Evolutionary conservation across 441 rosid genomes (phyloP), one percentile per base, ranked within the genome.

Genomic region (Gossypium trilobum): DNA sequence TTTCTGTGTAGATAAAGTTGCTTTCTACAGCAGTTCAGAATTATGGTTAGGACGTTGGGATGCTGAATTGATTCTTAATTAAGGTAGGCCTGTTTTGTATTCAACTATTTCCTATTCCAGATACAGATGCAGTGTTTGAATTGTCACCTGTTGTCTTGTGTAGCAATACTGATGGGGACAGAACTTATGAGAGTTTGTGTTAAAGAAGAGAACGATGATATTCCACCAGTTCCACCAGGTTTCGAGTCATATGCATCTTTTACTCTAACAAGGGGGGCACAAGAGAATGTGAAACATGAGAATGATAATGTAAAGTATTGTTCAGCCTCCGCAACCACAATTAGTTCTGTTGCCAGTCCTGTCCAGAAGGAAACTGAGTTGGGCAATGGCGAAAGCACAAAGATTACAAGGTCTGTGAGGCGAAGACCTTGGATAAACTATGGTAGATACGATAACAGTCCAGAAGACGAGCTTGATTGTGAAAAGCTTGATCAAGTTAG

Each of bases 141-240:
- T 25, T 48, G 29, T 44, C 31, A 33, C 51, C 25, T 73, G 5
- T 77, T 33, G 20, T 68, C 68, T 74, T 74, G 58, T 74, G 46
- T 65, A 36, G 66, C 81, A 86, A 86, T 79, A 76, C 46, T 73
- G 69, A 96, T 96, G 98, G 98, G 92, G 75, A 96, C 98, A 55
- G 94, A 92, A 65, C 89, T 96, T 68, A 81, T 88, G 88, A 87
- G 97, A 82, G 85, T 89, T 70, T 82, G 88, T 78, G 82, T 85
- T 60, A 90, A 93, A 84, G 96, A 90, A 80, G 97, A 93, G 66
- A 91, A 82, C 70, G 98, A 91, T 25, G 98, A 93, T 11, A 69
- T 93, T 77, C 98, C 91, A 27, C 82, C 91, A 67, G 88, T 89
- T 72, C 99, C 99, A 13, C 99, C 98, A 48, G 99, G 99, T 25